Percentiles rank a stretch among this genome's conserved stretches.
Conservation (phyloP, 345 rosid genomes). For the Ceriops tagal region DNA sequence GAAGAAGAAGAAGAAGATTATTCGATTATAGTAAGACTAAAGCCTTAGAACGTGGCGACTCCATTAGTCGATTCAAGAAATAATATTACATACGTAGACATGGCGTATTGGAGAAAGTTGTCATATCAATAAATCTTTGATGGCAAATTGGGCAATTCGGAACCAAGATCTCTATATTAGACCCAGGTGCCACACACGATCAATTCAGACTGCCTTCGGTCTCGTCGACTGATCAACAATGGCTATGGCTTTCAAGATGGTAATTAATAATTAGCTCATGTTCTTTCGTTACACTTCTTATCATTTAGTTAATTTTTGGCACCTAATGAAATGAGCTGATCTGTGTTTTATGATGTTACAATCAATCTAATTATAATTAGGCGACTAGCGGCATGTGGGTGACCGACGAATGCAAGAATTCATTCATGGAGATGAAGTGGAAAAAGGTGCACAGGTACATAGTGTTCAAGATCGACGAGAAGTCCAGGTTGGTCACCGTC, state of each 20-base stretch:
- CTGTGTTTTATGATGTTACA: background rate
- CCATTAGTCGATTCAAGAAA: no score
- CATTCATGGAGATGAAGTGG: slow-evolving; percentile 99
- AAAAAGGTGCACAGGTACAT: slow-evolving; percentile 78
- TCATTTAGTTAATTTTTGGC: no score
- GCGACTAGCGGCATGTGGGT: slow-evolving; percentile 96
- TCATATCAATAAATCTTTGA: slow-evolving; percentile 26
- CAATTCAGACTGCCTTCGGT: background rate
- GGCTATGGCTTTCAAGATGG: slow-evolving; percentile 99
- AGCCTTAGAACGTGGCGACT: no score
- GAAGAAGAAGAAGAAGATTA: no score
- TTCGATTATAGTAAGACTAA: no score
- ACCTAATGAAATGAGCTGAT: background rate
- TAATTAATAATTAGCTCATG: slow-evolving; percentile 24
- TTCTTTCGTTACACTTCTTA: background rate
- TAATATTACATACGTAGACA: no score
- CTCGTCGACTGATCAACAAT: slow-evolving; percentile 37
- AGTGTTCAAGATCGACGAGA: slow-evolving; percentile 94
- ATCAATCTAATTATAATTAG: slow-evolving; percentile 22
- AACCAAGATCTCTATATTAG: slow-evolving; percentile 36
- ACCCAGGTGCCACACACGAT: background rate
- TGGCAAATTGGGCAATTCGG: slow-evolving; percentile 27
- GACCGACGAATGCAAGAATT: slow-evolving; percentile 77
- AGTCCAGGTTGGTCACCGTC: slow-evolving; percentile 72
- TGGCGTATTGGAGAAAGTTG: slow-evolving; percentile 14